Base-by-base conservation (phyloP, 805 yeast species). In the Teunomyces funiuensis region DNA sequence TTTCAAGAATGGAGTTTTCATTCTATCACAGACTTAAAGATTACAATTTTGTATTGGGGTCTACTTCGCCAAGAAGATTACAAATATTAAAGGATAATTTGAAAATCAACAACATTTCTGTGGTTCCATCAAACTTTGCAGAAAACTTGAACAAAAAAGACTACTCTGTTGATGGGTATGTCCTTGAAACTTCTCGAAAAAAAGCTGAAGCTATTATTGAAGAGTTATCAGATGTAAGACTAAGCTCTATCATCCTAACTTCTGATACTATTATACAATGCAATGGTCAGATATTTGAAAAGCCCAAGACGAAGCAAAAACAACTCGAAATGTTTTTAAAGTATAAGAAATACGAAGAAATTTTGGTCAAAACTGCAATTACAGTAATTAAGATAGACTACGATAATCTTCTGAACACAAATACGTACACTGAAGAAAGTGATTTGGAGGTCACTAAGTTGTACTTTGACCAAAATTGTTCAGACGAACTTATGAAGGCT, bases 211-310 rank as follows among this genome's bases (percentile, higher is more conserved):
- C 79, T n/a, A 88, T 88, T 0, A 66, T 82, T 52, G 57, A 68
- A 1, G 67, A 69, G 15, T 49, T 79, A 33, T 55, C 50, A 22
- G 42, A 51, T 19, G 19, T n/a, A 17, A 41, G 52, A 58, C 14
- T 18, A 31, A 19, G 60, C 57, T 41, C 11, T 11, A 19, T 65
- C 1, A 34, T 70, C 5, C 54, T 84, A 6, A 73, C 95, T 1
- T 91, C 97, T 1, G 99, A 91, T 61, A 91, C 99, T 0, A 76
- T 93, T 5, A 77, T 74, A 11, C 78, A 77, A 28, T 71, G 77
- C 40, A 70, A 78, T 28, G 83, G 81, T 1, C 50, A 61, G 4
- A 79, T 90, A 8, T 77, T 78, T 47, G 99, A 91, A 58, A 91
- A 91, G 60, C 99, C 99, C 0, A 43, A 29, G 6, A 57, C 63